These are phyloP conservation scores for Arthrobotrys pseudoclavata DNA, from an alignment of 2,329 filamentous ascomycete species.

Conservation along the genomic window DNA sequence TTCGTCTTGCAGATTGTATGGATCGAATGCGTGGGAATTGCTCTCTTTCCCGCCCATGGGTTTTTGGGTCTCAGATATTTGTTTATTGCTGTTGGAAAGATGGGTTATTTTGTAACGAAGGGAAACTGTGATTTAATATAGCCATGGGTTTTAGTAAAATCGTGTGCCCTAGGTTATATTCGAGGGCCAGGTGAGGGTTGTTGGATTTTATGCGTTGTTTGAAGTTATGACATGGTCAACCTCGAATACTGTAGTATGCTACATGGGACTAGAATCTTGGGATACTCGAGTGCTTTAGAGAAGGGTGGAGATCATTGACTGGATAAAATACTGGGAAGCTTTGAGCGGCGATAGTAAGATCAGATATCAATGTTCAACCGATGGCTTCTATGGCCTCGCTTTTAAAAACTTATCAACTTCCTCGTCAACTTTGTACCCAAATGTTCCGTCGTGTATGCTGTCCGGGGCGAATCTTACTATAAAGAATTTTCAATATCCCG, in stretches of 20 bases:
- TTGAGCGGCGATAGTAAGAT: neutral
- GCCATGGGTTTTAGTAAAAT: neutral
- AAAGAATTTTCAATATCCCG: too few species aligned
- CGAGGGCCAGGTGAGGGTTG: neutral
- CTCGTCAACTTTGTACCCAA: slow-evolving; percentile 50
- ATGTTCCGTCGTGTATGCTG: slow-evolving; percentile 34
- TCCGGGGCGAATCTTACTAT: slow-evolving; percentile 47
- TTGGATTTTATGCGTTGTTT: slow-evolving; percentile 1
- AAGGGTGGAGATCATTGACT: neutral
- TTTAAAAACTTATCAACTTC: slow-evolving; percentile 55
- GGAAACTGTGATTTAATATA: neutral
- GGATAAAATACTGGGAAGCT: neutral
- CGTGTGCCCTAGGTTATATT: neutral
- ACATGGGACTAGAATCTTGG: too few species aligned
- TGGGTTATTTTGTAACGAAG: neutral
- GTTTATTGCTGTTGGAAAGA: neutral
- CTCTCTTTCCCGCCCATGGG: slow-evolving; percentile 5
- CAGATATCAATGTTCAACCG: neutral
- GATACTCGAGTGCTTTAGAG: too few species aligned
- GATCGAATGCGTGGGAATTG: neutral
- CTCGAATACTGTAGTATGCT: too few species aligned
- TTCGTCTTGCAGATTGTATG: neutral
- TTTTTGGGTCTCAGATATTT: neutral
- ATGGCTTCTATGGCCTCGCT: slow-evolving; percentile 18
- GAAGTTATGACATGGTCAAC: too few species aligned